Base-by-base conservation (phyloP, 208 protist species). In the Leishmania major region DNA sequence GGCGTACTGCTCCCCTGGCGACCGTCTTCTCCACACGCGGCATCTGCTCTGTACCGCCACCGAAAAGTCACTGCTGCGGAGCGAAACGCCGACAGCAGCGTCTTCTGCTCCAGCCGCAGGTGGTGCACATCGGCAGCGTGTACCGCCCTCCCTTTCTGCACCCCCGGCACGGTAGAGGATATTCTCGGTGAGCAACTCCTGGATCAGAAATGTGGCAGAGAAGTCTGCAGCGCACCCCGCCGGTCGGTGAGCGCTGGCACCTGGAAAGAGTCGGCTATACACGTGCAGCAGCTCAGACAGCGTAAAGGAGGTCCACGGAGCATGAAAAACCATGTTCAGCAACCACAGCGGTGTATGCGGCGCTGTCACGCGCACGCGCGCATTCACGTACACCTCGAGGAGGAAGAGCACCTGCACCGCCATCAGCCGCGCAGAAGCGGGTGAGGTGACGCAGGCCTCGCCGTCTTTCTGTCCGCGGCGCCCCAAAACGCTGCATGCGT, bases 331-430 rank as follows among this genome's bases (percentile, higher is more conserved):
- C 66, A 75, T n/a, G 55, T 22, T 28, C 28, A 70, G 28, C 74
- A 75, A 25, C 80, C 80, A 84, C 51, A 1, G 25, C 35, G 80
- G 75, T 4, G 80, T 84, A 51, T 79, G 80, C 57, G 80, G 80
- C 15, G 60, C 80, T 5, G 60, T 2, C 40, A 79, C 80, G 22
- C 25, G 17, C 3, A 87, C n/a, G 0, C 82, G 11, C 1, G 70
- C 83, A 25, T 75, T 79, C 3, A 78, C 28, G 59, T 80, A 77
- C 57, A 86, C 82, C 73, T 86, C 82, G 1, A 87, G 19, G 3
- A 84, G 8, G 49, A 78, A 80, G 10, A 87, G 80, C 7, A 81
- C n/a, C 59, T 78, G 59, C 60, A 75, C 0, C 3, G 67, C 77
- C 28, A 35, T 43, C 53, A 31, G 55, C 5, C 64, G 53, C 57